Percentiles rank a stretch among this genome's conserved stretches.
Conservation (phyloP, 202 grass and related monocot genomes). For the Bolboschoenoplectus hybrid region DNA sequence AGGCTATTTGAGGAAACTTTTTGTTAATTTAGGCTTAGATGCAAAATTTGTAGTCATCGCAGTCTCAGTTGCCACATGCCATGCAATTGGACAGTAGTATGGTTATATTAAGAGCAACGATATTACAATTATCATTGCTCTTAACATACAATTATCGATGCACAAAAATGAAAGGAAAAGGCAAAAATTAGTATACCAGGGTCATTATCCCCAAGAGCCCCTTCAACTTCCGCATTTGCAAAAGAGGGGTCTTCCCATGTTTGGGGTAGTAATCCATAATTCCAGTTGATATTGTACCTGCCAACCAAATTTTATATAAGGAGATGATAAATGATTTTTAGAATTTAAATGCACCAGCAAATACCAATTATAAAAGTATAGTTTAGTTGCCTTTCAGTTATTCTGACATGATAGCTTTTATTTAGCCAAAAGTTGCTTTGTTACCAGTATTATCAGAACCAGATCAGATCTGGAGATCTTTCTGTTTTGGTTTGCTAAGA, state of each 20-base stretch:
- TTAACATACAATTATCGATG: not conserved
- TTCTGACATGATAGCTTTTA: not conserved
- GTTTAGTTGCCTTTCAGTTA: not conserved
- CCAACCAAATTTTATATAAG: constrained; percentile 10
- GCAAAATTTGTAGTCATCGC: not conserved
- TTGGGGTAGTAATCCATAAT: constrained; percentile 90
- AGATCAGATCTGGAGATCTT: not conserved
- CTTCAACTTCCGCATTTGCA: constrained; percentile 89
- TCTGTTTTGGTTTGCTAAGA: not conserved
- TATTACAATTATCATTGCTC: too few relatives aligned
- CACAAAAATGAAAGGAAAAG: not conserved
- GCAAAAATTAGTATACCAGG: constrained; percentile 58
- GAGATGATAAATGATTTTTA: constrained; percentile 11
- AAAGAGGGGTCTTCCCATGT: constrained; percentile 93
- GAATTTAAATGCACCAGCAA: not conserved
- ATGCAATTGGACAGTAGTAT: constrained; percentile 7
- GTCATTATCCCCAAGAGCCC: constrained; percentile 94
- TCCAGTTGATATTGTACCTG: constrained; percentile 98
- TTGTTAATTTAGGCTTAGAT: not conserved
- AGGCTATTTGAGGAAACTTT: not conserved
- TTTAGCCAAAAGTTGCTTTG: not conserved
- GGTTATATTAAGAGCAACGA: not conserved
- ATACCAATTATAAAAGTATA: not conserved
- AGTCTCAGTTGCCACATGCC: not conserved
- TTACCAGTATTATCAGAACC: not conserved